phyloP scores from a whole-genome alignment of 768 basidiomycete species.

The Strobilomyces dryophilus region DNA sequence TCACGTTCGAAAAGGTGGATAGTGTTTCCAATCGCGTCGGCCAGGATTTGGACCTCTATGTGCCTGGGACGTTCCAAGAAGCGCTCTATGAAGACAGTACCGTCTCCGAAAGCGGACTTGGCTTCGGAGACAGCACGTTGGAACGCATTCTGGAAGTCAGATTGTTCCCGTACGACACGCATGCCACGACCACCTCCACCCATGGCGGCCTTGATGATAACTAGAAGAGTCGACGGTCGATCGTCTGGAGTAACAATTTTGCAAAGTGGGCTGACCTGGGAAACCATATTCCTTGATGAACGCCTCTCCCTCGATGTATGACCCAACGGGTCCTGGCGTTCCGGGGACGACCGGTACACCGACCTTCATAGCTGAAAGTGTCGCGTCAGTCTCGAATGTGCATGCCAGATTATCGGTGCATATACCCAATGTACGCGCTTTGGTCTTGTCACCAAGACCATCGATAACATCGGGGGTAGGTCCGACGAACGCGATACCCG shows the following conservation, averaged over 20 bases:
- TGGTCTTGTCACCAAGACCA: conserved; percentile 97
- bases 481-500: conserved; percentile 95
- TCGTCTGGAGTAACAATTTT: neutral
- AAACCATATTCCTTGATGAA: conserved; percentile 98
- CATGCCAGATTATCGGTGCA: neutral
- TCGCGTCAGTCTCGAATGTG: conserved; percentile 1
- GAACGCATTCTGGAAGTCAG: conserved; percentile 85
- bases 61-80: conserved; percentile 95
- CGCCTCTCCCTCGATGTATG: conserved; percentile 72
- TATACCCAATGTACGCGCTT: conserved; percentile 83
- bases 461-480: conserved; percentile 96
- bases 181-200: conserved; percentile 98
- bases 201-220: conserved; percentile 99
- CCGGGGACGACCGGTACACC: conserved; percentile 97
- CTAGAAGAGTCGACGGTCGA: conserved; percentile 34
- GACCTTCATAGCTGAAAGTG: conserved; percentile 67
- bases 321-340: conserved; percentile 88
- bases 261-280: conserved; percentile 52
- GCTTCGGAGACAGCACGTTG: conserved; percentile 93
- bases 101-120: conserved; percentile 95
- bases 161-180: conserved; percentile 95
- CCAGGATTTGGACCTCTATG: conserved; percentile 95
- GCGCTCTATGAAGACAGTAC: conserved; percentile 98
- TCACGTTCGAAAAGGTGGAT: conserved; percentile 99
- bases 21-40: conserved; percentile 88